phyloP scores from a whole-genome alignment of 2,329 filamentous ascomycete genomes.

The Fusarium dimerum region DNA sequence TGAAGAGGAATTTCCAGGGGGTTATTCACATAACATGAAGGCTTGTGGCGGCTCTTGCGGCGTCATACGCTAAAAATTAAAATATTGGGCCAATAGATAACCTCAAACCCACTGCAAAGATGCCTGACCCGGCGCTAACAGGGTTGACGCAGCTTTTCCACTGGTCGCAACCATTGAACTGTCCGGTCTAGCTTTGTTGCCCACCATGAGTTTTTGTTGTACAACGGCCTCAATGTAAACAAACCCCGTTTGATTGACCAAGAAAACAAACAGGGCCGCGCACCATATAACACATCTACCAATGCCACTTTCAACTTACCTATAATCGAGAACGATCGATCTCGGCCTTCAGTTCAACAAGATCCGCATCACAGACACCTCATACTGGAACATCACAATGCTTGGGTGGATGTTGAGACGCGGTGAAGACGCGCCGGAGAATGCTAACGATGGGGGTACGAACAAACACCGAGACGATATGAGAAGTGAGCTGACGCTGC shows the following conservation, averaged over 20 bases:
- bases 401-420: conserved; percentile 61
- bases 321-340: conserved; percentile 16
- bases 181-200: conserved; percentile 3
- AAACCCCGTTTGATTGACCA: conserved; percentile 20
- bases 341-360: neutral
- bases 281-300: conserved; percentile 2
- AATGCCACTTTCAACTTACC: conserved; percentile 12
- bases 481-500: neutral
- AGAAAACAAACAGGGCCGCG: conserved; percentile 8
- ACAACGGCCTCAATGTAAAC: conserved; percentile 22
- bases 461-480: neutral
- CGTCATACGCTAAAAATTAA: conserved; percentile 1
- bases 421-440: conserved; percentile 41
- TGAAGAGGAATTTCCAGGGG: too few relatives aligned
- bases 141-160: neutral
- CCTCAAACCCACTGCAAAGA: conserved; percentile 18
- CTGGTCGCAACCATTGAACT: neutral
- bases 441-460: conserved; percentile 33
- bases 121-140: conserved; percentile 31
- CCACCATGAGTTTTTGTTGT: conserved; percentile 1
- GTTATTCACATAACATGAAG: too few relatives aligned
- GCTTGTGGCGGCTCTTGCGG: conserved; percentile 10
- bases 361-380: conserved; percentile 2
- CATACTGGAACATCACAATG: conserved; percentile 40
- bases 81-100: conserved; percentile 14